Conservation (phyloP, 306 rosid genomes). For the Vigna mungo region DNA sequence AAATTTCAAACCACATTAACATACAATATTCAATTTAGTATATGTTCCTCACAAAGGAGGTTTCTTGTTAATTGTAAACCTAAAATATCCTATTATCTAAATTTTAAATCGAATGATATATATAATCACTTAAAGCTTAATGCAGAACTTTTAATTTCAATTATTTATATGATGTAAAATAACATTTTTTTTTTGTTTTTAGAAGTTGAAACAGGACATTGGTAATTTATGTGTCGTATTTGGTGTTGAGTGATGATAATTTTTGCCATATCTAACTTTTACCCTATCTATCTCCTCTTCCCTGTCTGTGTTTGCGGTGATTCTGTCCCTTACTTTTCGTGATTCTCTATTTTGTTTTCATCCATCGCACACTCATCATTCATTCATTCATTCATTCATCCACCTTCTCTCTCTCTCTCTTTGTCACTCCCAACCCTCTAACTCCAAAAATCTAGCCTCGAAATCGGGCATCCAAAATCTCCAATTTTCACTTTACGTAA, state of each 20-base stretch:
- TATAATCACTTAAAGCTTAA: too few species aligned
- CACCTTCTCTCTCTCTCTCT: not conserved
- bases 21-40: too few species aligned
- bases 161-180: too few species aligned
- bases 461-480: conserved; percentile 29
- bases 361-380: not conserved
- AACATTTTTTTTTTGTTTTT: too few species aligned
- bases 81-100: too few species aligned
- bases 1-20: not conserved
- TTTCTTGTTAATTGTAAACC: too few species aligned
- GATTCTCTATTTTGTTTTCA: conserved; percentile 41
- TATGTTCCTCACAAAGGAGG: too few species aligned
- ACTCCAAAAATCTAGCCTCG: conserved; percentile 44
- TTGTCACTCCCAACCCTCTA: not conserved
- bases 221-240: not conserved
- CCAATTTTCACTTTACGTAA: conserved; percentile 42
- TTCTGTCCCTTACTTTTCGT: conserved; percentile 42
- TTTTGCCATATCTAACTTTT: not conserved
- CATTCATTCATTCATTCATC: not conserved
- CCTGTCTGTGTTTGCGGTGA: conserved; percentile 33
- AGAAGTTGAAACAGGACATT: too few species aligned
- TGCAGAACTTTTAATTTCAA: too few species aligned
- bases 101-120: too few species aligned
- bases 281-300: not conserved
- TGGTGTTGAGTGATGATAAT: not conserved